Evolutionary conservation across 2,329 filamentous ascomycete genomes (phyloP), one percentile per base, ranked within the genome.

Genomic region (Rhynchosporium graminicola): DNA sequence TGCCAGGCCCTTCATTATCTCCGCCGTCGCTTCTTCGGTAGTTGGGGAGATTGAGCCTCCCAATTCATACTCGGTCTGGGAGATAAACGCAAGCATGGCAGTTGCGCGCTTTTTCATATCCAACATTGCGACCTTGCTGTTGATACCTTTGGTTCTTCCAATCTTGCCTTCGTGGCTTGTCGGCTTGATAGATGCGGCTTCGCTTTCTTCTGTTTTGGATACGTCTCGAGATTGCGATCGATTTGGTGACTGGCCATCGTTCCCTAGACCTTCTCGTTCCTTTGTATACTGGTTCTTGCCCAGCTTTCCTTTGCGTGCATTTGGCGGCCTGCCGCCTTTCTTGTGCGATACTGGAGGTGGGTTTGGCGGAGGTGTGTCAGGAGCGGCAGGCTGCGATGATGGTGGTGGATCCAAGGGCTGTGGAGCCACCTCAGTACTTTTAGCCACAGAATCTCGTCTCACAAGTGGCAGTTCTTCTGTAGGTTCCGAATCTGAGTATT

Each of bases 51-150:
- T 73, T 6, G 77, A 80, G 75, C 87, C 88, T 36, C 84, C 86
- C 76, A 96, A 84, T 72, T 97, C 93, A 6, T 96, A 82, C 75
- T 97, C 92, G 62, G 92, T 94, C 68, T 91, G 87, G 3, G 90
- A 88, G 66, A 97, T 97, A 72, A 94, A 97, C 69, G 95, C 92
- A 63, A 96, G 82, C 73, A 97, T 96, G 26, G 85, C 89, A 3
- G 90, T 85, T 5, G 93, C 91, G 9, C 92, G 88, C 67, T 90
- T 86, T 77, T 90, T 91, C 86, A 96, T 92, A 73, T 97, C 92
- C 63, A 88, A 88, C 87, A 96, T 90, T 33, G 87, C 93, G 62
- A 92, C 85, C 74, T 90, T 92, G 68, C 78, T 77, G 57, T 76
- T 73, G 65, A 75, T 76, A 42, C 69, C 69, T 67, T 75, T 76